phyloP scores from a whole-genome alignment of 495 filamentous ascomycete species.

The Hypoxylon trugodes region DNA sequence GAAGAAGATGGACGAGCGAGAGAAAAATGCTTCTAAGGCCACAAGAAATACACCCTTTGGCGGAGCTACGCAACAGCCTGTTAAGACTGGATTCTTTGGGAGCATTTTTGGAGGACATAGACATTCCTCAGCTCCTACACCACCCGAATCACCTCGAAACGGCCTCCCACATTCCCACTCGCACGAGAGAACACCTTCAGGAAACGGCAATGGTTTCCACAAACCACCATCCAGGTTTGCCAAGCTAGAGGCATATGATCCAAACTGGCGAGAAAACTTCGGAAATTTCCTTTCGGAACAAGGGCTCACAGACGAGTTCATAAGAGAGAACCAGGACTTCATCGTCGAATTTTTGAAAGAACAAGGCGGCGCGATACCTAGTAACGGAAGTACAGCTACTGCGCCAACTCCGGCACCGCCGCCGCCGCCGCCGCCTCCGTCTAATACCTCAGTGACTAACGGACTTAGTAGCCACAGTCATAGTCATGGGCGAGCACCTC shows the following conservation, averaged over 20 bases:
- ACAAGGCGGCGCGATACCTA: constrained; percentile 57
- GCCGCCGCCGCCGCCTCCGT: constrained; percentile 58
- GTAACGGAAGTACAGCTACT: constrained; percentile 12
- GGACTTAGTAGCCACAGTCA: constrained; percentile 12
- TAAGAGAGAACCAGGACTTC: constrained; percentile 91
- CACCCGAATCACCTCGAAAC: constrained; percentile 61
- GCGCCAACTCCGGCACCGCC: constrained; percentile 61
- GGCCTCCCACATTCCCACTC: constrained; percentile 60
- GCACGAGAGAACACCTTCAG: constrained; percentile 49
- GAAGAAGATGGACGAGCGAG: constrained; percentile 92
- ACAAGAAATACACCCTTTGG: constrained; percentile 82
- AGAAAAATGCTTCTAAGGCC: constrained; percentile 90
- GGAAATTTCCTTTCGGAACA: constrained; percentile 79
- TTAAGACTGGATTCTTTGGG: constrained; percentile 64
- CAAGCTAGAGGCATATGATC: constrained; percentile 82
- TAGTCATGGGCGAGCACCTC: constrained; percentile 58
- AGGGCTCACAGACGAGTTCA: constrained; percentile 92
- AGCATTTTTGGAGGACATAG: constrained; percentile 76
- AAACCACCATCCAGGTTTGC: constrained; percentile 61
- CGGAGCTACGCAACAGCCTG: constrained; percentile 56
- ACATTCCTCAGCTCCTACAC: constrained; percentile 67
- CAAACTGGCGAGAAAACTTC: constrained; percentile 82
- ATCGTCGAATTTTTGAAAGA: constrained; percentile 91
- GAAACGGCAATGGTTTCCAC: constrained; percentile 51
- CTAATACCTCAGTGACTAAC: constrained; percentile 29